Evolutionary conservation across 2,329 filamentous ascomycete genomes (phyloP), one percentile per base, ranked within the genome.

Genomic region (Lecanosticta acicola): DNA sequence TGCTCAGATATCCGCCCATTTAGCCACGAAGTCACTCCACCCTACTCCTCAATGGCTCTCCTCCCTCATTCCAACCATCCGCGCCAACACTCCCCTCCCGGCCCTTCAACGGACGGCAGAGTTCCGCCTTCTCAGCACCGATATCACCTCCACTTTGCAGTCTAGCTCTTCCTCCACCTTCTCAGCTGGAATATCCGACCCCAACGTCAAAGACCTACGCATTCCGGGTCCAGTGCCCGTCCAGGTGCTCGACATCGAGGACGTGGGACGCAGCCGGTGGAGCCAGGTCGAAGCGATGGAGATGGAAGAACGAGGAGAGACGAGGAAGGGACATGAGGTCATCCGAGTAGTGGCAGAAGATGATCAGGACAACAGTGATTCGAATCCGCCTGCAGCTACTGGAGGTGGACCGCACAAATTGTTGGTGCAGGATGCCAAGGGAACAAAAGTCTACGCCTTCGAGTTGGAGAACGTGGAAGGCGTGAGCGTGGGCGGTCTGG

Each of bases 171-270:
- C 40, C 41, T 69, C 79, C 16, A 56, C 71, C 5, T 71, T 89
- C 3, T 86, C 89, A 0, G 45, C 66, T 0, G 74, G 78, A 52
- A 67, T 82, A n/a, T 67, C 72, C 39, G 71, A 79, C 53, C 71
- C 77, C 0, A 67, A 70, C 3, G 65, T 76, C 8, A 73, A 77
- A 52, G 79, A 87, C 48, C 66, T 71, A 3, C 69, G 67, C 0
- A 70, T 97, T 0, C 50, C 70, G 0, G 74, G 74, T 1, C 78
- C 87, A 24, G 73, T 91, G 1, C 73, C 84, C 2, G 83, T 93
- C 1, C 93, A 97, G 66, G 79, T 97, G 1, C 70, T 95, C 1
- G 89, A 94, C 58, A 74, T 97, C 5, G 84, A 94, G 61, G 90
- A 97, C 61, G 76, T 97, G 16, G 78, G 83, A 2, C 76, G 78